Evolutionary conservation across 441 rosid species (phyloP).

Genomic region (Erodium chrysanthum): DNA sequence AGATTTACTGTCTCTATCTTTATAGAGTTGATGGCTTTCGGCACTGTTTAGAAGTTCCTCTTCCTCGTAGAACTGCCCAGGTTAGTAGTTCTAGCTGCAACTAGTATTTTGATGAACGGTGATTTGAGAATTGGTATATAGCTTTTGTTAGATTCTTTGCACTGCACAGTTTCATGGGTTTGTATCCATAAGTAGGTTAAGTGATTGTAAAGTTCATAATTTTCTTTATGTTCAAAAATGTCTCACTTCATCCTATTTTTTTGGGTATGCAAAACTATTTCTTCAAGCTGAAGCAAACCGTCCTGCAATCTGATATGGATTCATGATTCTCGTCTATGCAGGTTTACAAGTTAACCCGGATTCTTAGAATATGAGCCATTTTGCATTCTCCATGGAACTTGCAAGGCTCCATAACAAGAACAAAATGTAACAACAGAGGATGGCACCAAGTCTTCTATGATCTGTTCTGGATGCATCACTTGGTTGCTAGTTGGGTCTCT

Average conservation of each 20-base stretch:
- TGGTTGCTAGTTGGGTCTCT: not conserved
- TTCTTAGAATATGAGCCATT: conserved; percentile 48
- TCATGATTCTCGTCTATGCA: conserved; percentile 21
- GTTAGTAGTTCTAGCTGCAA: conserved; percentile 34
- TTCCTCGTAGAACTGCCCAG: conserved; percentile 91
- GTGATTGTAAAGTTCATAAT: no score
- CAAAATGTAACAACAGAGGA: not conserved
- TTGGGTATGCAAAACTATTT: not conserved
- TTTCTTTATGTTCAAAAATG: not conserved
- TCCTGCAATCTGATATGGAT: conserved; percentile 8
- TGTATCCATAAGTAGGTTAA: no score
- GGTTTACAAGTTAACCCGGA: conserved; percentile 79
- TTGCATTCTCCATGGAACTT: not conserved
- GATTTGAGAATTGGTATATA: not conserved
- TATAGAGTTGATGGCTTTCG: conserved; percentile 67
- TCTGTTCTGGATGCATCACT: not conserved
- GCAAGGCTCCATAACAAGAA: not conserved
- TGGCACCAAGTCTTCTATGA: not conserved
- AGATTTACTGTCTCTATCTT: conserved; percentile 18
- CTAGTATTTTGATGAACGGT: not conserved
- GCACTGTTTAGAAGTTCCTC: conserved; percentile 63
- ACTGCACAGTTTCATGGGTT: no score
- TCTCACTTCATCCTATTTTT: not conserved
- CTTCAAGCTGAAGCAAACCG: not conserved
- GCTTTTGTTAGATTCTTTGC: not conserved